A percentile compares a stretch with the other conserved stretches of the same genome.
Conservation (phyloP, 1,139 yeast genomes). For the Candida mesenterica region DNA sequence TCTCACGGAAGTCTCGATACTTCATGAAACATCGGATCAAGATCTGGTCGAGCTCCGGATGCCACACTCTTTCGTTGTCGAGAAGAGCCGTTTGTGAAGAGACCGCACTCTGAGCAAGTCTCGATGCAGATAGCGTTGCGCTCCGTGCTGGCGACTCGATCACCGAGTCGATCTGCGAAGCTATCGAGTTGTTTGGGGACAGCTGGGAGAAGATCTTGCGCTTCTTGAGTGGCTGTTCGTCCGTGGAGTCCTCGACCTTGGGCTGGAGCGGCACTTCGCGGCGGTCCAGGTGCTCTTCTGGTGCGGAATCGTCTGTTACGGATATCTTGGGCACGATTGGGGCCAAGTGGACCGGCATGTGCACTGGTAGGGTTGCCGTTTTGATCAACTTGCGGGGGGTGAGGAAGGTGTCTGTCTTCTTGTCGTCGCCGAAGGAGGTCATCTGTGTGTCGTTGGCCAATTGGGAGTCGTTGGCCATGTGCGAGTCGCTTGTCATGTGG, state of each 20-base stretch:
- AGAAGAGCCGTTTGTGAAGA: conserved; percentile 9
- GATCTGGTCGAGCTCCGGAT: conserved; percentile 35
- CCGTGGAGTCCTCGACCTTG: conserved; percentile 1
- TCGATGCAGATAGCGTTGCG: conserved; percentile 5
- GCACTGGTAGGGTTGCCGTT: neutral
- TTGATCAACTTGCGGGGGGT: conserved; percentile 30
- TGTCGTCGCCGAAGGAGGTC: neutral
- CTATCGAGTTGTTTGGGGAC: conserved; percentile 40
- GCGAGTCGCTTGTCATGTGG: conserved; percentile 23
- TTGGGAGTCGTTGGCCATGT: conserved; percentile 28
- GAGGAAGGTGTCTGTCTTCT: conserved; percentile 19
- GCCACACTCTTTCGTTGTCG: conserved; percentile 33
- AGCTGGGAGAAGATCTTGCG: conserved; percentile 5
- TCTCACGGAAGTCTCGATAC: conserved; percentile 34
- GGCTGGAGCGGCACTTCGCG: conserved; percentile 7
- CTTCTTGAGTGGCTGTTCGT: conserved; percentile 5
- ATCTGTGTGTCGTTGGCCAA: conserved; percentile 3
- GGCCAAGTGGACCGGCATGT: neutral
- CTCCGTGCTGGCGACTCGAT: conserved; percentile 32
- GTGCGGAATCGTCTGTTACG: neutral
- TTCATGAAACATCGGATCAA: conserved; percentile 37
- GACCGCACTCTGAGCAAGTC: conserved; percentile 3
- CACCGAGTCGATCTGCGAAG: conserved; percentile 36
- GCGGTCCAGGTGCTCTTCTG: neutral
- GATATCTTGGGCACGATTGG: conserved; percentile 1